phyloP scores from a whole-genome alignment of 805 yeast genomes.

The Debaryomyces prosopidis region DNA sequence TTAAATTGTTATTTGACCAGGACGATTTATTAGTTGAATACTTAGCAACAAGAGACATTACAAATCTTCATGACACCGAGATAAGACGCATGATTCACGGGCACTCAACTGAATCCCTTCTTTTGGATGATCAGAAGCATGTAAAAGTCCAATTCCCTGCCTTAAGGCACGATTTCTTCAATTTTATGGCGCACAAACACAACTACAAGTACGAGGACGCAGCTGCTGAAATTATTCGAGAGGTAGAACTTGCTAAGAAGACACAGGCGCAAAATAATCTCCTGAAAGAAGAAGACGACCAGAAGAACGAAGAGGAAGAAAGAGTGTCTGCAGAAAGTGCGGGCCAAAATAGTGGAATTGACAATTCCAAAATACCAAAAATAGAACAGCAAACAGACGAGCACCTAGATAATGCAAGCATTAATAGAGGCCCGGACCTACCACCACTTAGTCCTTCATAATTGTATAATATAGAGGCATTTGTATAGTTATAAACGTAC shows the following conservation, averaged over 20 bases:
- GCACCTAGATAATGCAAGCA: not conserved
- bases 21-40: conserved; percentile 31
- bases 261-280: not conserved
- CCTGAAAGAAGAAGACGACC: no score
- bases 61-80: conserved; percentile 36
- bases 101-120: conserved; percentile 18
- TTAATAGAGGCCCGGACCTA: not conserved
- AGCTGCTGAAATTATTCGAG: not conserved
- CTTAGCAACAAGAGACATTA: conserved; percentile 26
- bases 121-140: conserved; percentile 9
- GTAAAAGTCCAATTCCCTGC: conserved; percentile 8
- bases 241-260: not conserved
- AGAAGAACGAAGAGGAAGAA: no score
- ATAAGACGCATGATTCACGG: conserved; percentile 15
- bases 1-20: conserved; percentile 24
- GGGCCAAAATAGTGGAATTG: not conserved
- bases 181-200: conserved; percentile 5
- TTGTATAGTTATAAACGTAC: no score
- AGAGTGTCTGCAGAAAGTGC: not conserved
- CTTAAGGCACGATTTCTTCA: conserved; percentile 21
- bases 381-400: not conserved
- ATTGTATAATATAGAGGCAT: no score
- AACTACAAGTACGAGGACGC: not conserved
- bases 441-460: not conserved
- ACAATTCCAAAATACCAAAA: not conserved